phyloP scores from a whole-genome alignment of 2,329 filamentous ascomycete species.

The Aureobasidium sp. region DNA sequence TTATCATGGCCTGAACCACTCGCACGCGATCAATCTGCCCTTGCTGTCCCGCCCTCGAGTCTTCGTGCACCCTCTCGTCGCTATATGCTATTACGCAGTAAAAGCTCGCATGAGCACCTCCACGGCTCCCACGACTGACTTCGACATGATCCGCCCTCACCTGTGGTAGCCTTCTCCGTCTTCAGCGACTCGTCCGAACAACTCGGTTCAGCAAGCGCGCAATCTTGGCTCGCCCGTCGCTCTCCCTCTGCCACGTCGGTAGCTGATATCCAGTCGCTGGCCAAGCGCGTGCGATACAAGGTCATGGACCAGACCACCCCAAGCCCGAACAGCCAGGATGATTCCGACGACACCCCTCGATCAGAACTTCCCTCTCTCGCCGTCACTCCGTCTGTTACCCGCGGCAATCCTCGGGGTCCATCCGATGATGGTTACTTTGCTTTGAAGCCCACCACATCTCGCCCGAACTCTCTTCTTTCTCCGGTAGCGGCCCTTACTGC shows the following conservation, averaged over 20 bases:
- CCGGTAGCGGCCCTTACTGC: not conserved
- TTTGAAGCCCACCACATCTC: conserved; percentile 10
- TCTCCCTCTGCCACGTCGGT: not conserved
- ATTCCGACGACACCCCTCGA: conserved; percentile 35
- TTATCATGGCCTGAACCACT: conserved; percentile 6
- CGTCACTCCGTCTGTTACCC: conserved; percentile 18
- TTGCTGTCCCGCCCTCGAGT: not conserved
- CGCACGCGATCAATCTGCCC: conserved; percentile 4
- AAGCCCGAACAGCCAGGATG: conserved; percentile 11
- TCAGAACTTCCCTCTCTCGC: conserved; percentile 34
- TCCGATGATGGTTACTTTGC: conserved; percentile 23
- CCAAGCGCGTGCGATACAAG: conserved; percentile 12
- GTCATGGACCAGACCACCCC: conserved; percentile 10
- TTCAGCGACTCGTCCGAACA: conserved; percentile 2
- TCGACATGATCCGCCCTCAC: conserved; percentile 16
- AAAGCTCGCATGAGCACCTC: conserved; percentile 10
- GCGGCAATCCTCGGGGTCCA: conserved; percentile 16
- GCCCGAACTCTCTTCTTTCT: not conserved
- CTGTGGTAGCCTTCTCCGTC: conserved; percentile 2
- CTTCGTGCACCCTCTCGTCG: not conserved
- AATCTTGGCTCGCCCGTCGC: conserved; percentile 6
- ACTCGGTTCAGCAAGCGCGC: conserved; percentile 4
- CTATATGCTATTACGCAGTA: conserved; percentile 12
- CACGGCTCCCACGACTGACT: conserved; percentile 13
- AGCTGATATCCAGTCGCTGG: conserved; percentile 10